Evolutionary conservation across 2,329 filamentous ascomycete species (phyloP).

Genomic region (Microcyclospora pomicola): DNA sequence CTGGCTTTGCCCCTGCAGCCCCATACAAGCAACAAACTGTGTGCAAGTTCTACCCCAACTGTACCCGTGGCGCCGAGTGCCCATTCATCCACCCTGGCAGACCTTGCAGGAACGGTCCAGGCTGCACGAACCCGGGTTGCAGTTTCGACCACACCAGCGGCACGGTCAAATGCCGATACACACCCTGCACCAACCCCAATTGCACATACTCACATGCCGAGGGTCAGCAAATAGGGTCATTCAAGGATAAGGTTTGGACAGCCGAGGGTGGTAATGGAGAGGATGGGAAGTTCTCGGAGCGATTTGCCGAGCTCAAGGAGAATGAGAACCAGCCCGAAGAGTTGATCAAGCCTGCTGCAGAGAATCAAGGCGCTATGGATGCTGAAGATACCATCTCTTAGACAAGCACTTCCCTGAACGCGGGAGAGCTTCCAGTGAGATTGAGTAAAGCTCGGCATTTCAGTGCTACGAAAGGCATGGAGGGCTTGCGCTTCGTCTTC

Average conservation of each 20-base stretch:
- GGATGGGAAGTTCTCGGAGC: constrained; percentile 5
- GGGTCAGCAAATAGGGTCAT: constrained; percentile 69
- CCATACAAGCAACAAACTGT: constrained; percentile 27
- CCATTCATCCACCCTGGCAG: constrained; percentile 79
- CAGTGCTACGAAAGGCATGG: too few relatives aligned
- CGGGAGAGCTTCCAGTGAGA: too few relatives aligned
- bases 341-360: constrained; percentile 16
- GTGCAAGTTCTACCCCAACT: constrained; percentile 86
- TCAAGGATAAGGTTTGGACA: constrained; percentile 85
- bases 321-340: constrained; percentile 18
- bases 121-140: constrained; percentile 69
- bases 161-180: constrained; percentile 75
- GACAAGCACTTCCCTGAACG: too few relatives aligned
- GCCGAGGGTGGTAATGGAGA: constrained; percentile 30
- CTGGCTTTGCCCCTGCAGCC: neutral
- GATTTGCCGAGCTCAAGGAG: constrained; percentile 15
- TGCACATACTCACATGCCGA: constrained; percentile 86
- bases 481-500: too few relatives aligned
- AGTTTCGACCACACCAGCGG: constrained; percentile 67
- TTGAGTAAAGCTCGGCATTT: too few relatives aligned
- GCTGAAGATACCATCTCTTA: too few relatives aligned
- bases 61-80: constrained; percentile 67
- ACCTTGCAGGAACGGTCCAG: constrained; percentile 78
- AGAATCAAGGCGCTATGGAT: too few relatives aligned
- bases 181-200: constrained; percentile 75